Evolutionary conservation across 352 stramenopile species (phyloP), one percentile per base, ranked within the genome.

Genomic region (Aphanomyces euteiches): DNA sequence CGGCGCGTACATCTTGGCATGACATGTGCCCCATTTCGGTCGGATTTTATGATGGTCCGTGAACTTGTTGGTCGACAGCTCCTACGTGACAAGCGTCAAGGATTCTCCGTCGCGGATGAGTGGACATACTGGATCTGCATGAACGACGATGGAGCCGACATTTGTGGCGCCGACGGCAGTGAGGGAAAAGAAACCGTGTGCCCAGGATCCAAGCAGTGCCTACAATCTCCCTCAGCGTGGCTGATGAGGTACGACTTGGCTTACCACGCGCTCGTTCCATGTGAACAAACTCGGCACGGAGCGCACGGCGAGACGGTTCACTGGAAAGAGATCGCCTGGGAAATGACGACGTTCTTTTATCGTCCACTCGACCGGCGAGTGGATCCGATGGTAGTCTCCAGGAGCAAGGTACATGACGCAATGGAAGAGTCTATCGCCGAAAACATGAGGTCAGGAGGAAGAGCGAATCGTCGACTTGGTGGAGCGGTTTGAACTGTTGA

Each of bases 361-460:
- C 19, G 68, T 73, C 86, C 86, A 95, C 74, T 93, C 79, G 37
- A 87, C 79, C 2, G 88, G 85, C 19, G 85, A 87, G 70, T 95
- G 88, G 69, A 95, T 92, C 73, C 86, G 88, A 67, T 95, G 88
- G 78, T 95, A 95, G 68, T 95, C 88, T 38, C 88, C 88, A 3
- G 88, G 88, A 19, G 86, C 86, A 7, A 95, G 78, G 70, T 95
- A 95, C 56, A 95, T 68, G 17, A 95, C 88, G 37, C 83, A 90
- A 67, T 93, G 81, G 58, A 78, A 93, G 56, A 93, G 66, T 56
- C 88, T 89, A 72, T 12, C 17, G 28, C 28, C 28, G 28, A 2
- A n/a, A 50, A 12, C 43, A 50, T 50, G 43, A 50, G 43, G 17
- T n/a, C 43, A 50, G 17, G 43, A 50, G 10, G 17, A 50, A 50